phyloP scores from a whole-genome alignment of 371 early-diverging fungal genomes.

The Coemansia sp. region DNA sequence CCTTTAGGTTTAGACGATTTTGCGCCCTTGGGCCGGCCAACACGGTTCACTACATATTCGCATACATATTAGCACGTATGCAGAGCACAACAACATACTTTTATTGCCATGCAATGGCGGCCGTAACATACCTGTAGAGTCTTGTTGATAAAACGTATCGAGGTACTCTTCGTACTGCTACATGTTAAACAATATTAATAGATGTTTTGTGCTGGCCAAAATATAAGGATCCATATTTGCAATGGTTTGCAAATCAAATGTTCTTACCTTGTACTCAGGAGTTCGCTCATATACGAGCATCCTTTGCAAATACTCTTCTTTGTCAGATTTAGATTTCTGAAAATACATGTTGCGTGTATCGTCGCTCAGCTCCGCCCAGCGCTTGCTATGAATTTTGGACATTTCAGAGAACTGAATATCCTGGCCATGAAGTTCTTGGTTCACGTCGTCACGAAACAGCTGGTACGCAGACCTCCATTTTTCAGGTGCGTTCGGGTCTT shows the following conservation, averaged over 20 bases:
- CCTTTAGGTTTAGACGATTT: slow-evolving; percentile 27
- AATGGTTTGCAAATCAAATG: not conserved
- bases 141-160: slow-evolving; percentile 50
- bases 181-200: not conserved
- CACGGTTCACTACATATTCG: slow-evolving; percentile 45
- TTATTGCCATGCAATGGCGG: too few species aligned
- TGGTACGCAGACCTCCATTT: slow-evolving; percentile 54
- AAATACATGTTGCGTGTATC: slow-evolving; percentile 31
- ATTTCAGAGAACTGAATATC: slow-evolving; percentile 50
- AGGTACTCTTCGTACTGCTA: slow-evolving; percentile 51
- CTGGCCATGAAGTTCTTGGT: slow-evolving; percentile 46
- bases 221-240: not conserved
- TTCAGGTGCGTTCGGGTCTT: slow-evolving; percentile 52
- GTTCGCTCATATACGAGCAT: slow-evolving; percentile 46
- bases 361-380: slow-evolving; percentile 45
- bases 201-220: not conserved
- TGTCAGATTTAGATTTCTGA: slow-evolving; percentile 41
- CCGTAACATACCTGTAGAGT: slow-evolving; percentile 38
- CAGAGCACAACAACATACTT: not conserved
- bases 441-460: slow-evolving; percentile 52
- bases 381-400: slow-evolving; percentile 53
- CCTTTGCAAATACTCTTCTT: slow-evolving; percentile 44
- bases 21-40: slow-evolving; percentile 51
- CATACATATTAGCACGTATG: not conserved
- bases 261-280: slow-evolving; percentile 38